Evolutionary conservation across 768 basidiomycete genomes (phyloP).

Genomic region (Epithele typhae): DNA sequence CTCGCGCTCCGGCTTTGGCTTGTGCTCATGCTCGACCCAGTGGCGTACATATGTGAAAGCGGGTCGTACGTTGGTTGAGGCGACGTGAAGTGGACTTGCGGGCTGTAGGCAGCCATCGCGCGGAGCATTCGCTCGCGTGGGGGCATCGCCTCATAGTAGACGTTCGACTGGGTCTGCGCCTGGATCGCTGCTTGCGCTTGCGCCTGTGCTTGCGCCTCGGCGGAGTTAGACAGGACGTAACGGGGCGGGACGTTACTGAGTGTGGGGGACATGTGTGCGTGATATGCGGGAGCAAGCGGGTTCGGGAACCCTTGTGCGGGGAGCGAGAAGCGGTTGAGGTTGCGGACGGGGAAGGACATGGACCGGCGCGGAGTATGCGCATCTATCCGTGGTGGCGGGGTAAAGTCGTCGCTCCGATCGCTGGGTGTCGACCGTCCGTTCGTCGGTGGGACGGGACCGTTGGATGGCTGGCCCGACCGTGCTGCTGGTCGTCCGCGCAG

Average conservation of each 20-base stretch:
- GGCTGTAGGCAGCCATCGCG: slow-evolving; percentile 3
- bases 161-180: slow-evolving; percentile 11
- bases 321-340: slow-evolving; percentile 16
- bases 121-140: slow-evolving; percentile 14
- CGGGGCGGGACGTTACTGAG: slow-evolving; percentile 7
- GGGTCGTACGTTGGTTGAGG: slow-evolving; percentile 9
- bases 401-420: slow-evolving; percentile 11
- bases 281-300: slow-evolving; percentile 7
- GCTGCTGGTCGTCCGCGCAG: slow-evolving; percentile 20
- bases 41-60: neutral
- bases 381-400: slow-evolving; percentile 25
- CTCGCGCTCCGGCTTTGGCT: slow-evolving; percentile 5
- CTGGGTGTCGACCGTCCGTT: slow-evolving; percentile 5
- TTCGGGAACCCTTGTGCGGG: slow-evolving; percentile 9
- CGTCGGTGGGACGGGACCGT: neutral
- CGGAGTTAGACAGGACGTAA: slow-evolving; percentile 8
- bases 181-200: neutral
- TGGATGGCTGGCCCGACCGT: slow-evolving; percentile 13
- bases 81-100: slow-evolving; percentile 6
- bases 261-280: slow-evolving; percentile 11
- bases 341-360: slow-evolving; percentile 28
- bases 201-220: slow-evolving; percentile 7
- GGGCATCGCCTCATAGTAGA: slow-evolving; percentile 26
- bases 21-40: neutral
- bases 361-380: slow-evolving; percentile 28